These are phyloP conservation scores for Talinum fruticosum DNA, from an alignment of 148 eudicot species.

Conservation along the genomic window DNA sequence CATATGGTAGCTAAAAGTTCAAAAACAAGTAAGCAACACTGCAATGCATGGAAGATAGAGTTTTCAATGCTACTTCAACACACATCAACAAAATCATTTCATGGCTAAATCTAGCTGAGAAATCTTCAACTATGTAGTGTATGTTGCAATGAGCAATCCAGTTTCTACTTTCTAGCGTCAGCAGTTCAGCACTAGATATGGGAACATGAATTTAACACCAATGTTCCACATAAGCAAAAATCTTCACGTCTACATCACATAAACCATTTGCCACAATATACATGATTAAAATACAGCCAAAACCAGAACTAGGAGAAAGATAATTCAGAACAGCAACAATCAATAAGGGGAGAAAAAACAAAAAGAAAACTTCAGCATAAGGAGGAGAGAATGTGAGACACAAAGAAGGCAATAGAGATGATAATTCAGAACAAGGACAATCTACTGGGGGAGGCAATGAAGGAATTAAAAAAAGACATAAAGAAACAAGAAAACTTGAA, in stretches of 20 bases:
- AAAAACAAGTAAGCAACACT: conserved; percentile 9
- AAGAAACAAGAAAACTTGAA: too few relatives aligned
- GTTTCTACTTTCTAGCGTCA: background rate
- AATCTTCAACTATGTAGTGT: too few relatives aligned
- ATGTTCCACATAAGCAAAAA: background rate
- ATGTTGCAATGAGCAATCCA: too few relatives aligned
- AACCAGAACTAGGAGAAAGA: background rate
- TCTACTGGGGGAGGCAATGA: too few relatives aligned
- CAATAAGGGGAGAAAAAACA: background rate
- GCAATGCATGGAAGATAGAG: background rate
- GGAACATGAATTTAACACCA: background rate
- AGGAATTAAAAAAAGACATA: too few relatives aligned
- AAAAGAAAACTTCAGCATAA: background rate
- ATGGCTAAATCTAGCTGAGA: background rate
- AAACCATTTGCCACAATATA: background rate
- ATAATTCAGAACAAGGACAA: too few relatives aligned
- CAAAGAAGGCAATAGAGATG: too few relatives aligned
- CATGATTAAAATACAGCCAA: background rate
- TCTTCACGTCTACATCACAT: background rate
- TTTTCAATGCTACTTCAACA: background rate
- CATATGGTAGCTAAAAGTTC: conserved; percentile 43
- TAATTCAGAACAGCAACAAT: background rate
- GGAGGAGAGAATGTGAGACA: background rate
- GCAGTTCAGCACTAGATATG: too few relatives aligned
- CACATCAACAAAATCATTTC: background rate